Base-by-base conservation (phyloP, 2,329 filamentous ascomycete genomes). In the Xylaria sp. region DNA sequence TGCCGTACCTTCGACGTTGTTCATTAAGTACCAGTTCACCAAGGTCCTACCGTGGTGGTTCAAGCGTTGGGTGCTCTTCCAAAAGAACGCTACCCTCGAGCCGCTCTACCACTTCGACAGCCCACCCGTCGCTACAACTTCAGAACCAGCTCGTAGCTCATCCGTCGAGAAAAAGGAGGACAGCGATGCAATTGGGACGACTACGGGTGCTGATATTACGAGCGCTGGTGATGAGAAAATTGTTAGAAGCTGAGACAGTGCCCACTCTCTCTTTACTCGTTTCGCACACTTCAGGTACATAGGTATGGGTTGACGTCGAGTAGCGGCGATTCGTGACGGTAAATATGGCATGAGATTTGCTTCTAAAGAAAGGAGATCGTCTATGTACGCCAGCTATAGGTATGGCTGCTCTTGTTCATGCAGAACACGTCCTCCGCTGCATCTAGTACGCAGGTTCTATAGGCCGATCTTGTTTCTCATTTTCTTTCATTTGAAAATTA, bases 1-100 rank as follows among this genome's bases (percentile, higher is more conserved):
- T 61, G 79, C 78, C 8, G 80, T 84, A n/a, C 79, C 80, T 8
- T 80, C 78, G 66, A 75, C 78, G 46, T 79, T 80, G 36, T 83
- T 84, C 64, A 80, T 80, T 31, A 69, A 66, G 31, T 83, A 84
- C 75, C 82, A 84, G 73, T 67, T 81, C 36, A 76, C 71, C 36
- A 79, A 79, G 55, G 79, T 79, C 10, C 57, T 80, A 2, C 81
- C 82, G 4, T 83, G 78, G 76, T 81, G 78, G 77, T 75, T 80
- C 68, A 81, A 79, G 73, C 76, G 76, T 62, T 78, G 73, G 69
- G 69, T 78, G 18, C 66, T 79, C 49, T 79, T 77, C 74, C 74
- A 76, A 70, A 73, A 70, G 55, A 62, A 67, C 67, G 78, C 78
- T 36, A 69, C 68, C 25, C 74, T 79, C 62, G 74, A 77, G 64